Evolutionary conservation across 805 yeast genomes (phyloP).

Genomic region (Kockiozyma suomiensis): DNA sequence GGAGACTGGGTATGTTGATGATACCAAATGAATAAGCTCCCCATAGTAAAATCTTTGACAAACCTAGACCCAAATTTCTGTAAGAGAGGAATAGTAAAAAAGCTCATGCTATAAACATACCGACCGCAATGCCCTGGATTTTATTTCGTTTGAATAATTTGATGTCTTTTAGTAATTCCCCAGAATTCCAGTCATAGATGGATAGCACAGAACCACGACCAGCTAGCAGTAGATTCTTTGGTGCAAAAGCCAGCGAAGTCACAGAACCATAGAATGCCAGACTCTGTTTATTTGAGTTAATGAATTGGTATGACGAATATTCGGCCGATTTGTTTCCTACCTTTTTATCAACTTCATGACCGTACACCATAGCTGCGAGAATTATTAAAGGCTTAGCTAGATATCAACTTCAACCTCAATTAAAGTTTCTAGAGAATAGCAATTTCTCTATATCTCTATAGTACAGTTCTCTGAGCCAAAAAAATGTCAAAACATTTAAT

Average conservation of each 20-base stretch:
- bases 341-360: not conserved
- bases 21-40: constrained; percentile 75
- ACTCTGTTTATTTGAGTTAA: not conserved
- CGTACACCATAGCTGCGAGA: not conserved
- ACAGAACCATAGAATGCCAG: constrained; percentile 61
- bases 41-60: constrained; percentile 48
- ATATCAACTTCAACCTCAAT: no score
- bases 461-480: no score
- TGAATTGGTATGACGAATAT: not conserved
- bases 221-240: constrained; percentile 49
- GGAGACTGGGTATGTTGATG: constrained; percentile 42
- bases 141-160: constrained; percentile 70
- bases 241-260: constrained; percentile 57
- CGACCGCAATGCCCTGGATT: constrained; percentile 70
- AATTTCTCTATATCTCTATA: no score
- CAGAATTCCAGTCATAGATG: constrained; percentile 52
- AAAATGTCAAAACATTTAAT: no score
- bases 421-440: no score
- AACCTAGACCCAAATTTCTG: constrained; percentile 17
- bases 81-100: not conserved
- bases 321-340: not conserved
- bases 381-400: no score
- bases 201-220: constrained; percentile 75
- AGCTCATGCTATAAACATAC: no score
- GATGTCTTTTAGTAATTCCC: constrained; percentile 45